phyloP scores from a whole-genome alignment of 176 grass and related monocot species.

The Oryza glumipatula region DNA sequence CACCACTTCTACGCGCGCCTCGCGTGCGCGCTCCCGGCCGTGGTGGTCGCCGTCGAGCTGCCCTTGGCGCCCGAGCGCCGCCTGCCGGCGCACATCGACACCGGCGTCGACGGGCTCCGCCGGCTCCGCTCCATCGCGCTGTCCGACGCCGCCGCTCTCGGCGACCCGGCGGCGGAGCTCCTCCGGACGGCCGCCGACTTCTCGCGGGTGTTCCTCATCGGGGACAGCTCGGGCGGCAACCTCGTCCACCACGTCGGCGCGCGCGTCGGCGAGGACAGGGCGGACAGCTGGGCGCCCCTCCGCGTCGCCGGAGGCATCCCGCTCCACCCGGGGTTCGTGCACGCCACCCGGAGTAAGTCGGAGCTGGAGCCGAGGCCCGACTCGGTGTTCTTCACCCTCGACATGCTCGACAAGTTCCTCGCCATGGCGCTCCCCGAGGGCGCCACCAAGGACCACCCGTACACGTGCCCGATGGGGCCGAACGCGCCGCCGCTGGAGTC shows the following conservation, averaged over 20 bases:
- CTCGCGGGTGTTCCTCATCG: constrained; percentile 75
- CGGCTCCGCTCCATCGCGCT: constrained; percentile 52
- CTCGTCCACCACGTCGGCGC: constrained; percentile 62
- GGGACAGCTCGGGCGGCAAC: constrained; percentile 92
- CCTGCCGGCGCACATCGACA: constrained; percentile 60
- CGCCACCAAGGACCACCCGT: constrained; percentile 85
- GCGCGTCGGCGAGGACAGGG: constrained; percentile 32
- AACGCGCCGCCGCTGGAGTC: constrained; percentile 58
- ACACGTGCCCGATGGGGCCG: constrained; percentile 77
- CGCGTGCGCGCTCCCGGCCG: constrained; percentile 52
- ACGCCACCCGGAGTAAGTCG: constrained; percentile 68
- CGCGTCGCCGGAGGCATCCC: constrained; percentile 72
- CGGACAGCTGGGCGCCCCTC: constrained; percentile 47
- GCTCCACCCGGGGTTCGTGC: constrained; percentile 81
- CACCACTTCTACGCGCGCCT: constrained; percentile 81
- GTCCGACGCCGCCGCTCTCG: background rate
- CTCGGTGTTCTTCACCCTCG: constrained; percentile 84
- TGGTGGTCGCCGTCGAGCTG: constrained; percentile 65
- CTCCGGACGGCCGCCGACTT: constrained; percentile 56
- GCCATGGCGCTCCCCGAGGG: constrained; percentile 59
- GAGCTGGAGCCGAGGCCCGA: constrained; percentile 57
- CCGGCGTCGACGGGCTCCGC: constrained; percentile 53
- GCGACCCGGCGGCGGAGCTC: constrained; percentile 33
- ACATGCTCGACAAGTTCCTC: constrained; percentile 85
- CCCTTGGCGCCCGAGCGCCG: constrained; percentile 74